These are phyloP conservation scores for Chlamydomonas sphaeroides DNA, from an alignment of 139 green algal species.

Conservation along the genomic window DNA sequence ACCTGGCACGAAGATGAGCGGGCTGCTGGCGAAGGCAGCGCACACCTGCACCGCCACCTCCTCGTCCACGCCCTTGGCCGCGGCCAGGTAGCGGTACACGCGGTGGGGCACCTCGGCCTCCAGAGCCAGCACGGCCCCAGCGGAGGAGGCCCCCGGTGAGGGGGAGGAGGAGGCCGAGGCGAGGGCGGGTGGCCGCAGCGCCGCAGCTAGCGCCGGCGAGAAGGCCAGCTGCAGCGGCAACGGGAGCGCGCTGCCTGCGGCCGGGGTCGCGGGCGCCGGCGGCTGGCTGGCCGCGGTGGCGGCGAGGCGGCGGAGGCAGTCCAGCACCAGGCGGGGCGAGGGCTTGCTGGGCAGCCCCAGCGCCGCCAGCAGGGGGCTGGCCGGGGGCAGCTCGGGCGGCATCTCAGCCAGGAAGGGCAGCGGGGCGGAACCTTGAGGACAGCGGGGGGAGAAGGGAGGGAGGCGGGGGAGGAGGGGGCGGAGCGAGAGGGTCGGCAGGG, in stretches of 20 bases:
- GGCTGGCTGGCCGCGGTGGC: no score
- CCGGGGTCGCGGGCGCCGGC: no score
- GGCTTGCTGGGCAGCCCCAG: not conserved
- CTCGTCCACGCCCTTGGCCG: not conserved
- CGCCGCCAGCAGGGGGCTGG: not conserved
- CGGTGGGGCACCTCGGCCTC: not conserved
- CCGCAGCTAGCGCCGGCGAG: no score
- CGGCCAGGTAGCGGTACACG: slow-evolving; percentile 7
- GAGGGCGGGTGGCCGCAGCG: no score
- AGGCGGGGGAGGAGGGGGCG: not conserved
- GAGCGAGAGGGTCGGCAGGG: no score
- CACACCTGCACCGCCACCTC: not conserved
- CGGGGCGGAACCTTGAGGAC: not conserved
- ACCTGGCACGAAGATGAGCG: slow-evolving; percentile 6
- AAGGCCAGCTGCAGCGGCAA: no score
- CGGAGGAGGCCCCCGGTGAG: no score
- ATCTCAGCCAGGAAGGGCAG: not conserved
- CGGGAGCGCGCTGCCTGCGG: no score
- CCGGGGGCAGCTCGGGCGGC: not conserved
- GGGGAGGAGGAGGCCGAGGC: no score
- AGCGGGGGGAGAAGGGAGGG: not conserved
- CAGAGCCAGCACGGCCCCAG: not conserved
- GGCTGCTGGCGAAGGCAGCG: not conserved
- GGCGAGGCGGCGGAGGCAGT: not conserved
- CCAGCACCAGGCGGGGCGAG: not conserved